Conservation (phyloP, 2,329 filamentous ascomycete genomes). For the Aureobasidium sp. region DNA sequence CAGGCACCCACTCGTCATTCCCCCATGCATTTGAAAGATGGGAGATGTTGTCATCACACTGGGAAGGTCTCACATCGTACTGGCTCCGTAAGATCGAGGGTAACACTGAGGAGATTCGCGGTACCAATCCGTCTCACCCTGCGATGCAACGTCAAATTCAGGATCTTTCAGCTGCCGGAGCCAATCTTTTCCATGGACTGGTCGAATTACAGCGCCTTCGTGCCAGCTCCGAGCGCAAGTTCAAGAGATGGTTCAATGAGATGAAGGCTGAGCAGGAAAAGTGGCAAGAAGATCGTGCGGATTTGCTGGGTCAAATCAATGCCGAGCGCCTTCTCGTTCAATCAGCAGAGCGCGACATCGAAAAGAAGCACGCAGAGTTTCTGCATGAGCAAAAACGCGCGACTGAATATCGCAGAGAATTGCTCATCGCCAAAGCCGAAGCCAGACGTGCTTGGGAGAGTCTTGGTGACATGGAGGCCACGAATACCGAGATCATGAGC, state of each 20-base stretch:
- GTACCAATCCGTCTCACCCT: conserved; percentile 68
- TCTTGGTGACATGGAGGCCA: conserved; percentile 83
- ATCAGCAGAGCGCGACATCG: conserved; percentile 57
- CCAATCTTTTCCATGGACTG: conserved; percentile 94
- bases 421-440: conserved; percentile 93
- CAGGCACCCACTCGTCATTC: conserved; percentile 57
- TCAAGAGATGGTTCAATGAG: conserved; percentile 98
- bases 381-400: conserved; percentile 67
- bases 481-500: conserved; percentile 78
- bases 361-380: conserved; percentile 63
- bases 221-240: conserved; percentile 93
- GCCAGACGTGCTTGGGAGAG: conserved; percentile 96
- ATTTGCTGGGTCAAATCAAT: conserved; percentile 69
- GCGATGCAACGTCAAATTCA: conserved; percentile 92
- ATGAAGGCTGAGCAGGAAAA: conserved; percentile 83
- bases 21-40: conserved; percentile 96
- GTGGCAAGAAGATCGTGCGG: conserved; percentile 70
- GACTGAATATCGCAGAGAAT: conserved; percentile 85
- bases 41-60: conserved; percentile 94
- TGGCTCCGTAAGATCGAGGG: conserved; percentile 92
- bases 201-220: conserved; percentile 91
- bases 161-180: conserved; percentile 92
- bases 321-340: conserved; percentile 63
- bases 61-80: conserved; percentile 95
- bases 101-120: conserved; percentile 76